Evolutionary conservation across 2,329 filamentous ascomycete species (phyloP).

Genomic region (Cladosporium oxysporum): DNA sequence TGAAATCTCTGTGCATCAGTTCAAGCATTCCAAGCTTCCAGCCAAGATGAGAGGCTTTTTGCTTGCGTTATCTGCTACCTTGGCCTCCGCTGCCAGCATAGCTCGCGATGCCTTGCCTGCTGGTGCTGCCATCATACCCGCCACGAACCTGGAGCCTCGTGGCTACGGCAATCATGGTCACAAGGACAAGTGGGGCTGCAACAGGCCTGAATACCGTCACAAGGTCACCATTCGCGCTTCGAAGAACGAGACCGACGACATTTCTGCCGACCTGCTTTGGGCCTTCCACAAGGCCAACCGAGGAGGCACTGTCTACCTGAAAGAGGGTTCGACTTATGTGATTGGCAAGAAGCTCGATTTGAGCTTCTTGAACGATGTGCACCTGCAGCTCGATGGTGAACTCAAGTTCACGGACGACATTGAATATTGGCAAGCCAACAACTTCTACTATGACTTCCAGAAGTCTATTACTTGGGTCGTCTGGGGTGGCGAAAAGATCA

Average conservation of each 20-base stretch:
- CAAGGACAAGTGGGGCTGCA: slow-evolving; percentile 23
- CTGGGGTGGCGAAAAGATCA: slow-evolving; percentile 63
- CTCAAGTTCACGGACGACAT: slow-evolving; percentile 69
- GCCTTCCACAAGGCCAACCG: slow-evolving; percentile 59
- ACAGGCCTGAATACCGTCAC: slow-evolving; percentile 38
- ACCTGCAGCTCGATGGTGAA: slow-evolving; percentile 61
- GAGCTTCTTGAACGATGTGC: slow-evolving; percentile 59
- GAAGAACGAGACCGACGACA: slow-evolving; percentile 56
- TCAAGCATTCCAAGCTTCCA: slow-evolving; percentile 10
- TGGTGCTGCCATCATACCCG: slow-evolving; percentile 11
- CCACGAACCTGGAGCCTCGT: neutral
- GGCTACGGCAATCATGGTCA: slow-evolving; percentile 8
- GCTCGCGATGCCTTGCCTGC: slow-evolving; percentile 16
- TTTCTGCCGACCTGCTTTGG: slow-evolving; percentile 57
- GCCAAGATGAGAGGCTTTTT: slow-evolving; percentile 18
- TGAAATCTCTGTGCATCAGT: neutral
- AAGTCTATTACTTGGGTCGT: slow-evolving; percentile 64
- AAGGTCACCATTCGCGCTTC: slow-evolving; percentile 57
- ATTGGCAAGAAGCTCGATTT: slow-evolving; percentile 62
- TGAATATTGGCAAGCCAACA: slow-evolving; percentile 42
- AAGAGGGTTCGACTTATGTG: slow-evolving; percentile 56
- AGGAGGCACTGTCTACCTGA: slow-evolving; percentile 58
- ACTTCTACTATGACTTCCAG: slow-evolving; percentile 54
- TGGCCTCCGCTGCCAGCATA: slow-evolving; percentile 18
- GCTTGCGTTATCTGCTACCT: slow-evolving; percentile 8